These are phyloP conservation scores for Gamsiella multidivaricata DNA, from an alignment of 192 early-diverging fungal species.

Conservation along the genomic window DNA sequence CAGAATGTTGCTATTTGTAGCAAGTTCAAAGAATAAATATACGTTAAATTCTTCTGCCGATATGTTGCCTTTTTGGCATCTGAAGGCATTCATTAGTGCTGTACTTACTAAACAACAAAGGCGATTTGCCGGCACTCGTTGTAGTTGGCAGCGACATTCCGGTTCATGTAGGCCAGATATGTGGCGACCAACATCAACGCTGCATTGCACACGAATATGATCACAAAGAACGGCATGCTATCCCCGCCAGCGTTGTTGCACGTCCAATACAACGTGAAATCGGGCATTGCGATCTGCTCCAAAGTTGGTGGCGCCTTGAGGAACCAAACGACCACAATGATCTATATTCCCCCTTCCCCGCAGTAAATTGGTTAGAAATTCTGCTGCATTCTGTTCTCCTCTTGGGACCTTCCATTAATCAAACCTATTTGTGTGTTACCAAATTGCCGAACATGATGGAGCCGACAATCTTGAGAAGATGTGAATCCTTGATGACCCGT, in stretches of 20 bases:
- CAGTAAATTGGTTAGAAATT: too few relatives aligned
- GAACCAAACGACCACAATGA: conserved; percentile 42
- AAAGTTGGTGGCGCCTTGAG: conserved; percentile 19
- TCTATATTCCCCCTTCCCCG: too few relatives aligned
- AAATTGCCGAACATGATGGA: conserved; percentile 47
- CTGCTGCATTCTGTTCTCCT: too few relatives aligned
- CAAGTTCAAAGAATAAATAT: background rate
- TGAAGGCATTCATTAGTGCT: too few relatives aligned
- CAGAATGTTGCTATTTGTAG: conserved; percentile 38
- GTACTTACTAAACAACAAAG: conserved; percentile 62
- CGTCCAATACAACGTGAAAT: conserved; percentile 38
- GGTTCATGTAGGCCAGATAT: conserved; percentile 50
- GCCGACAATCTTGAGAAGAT: conserved; percentile 45
- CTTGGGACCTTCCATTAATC: too few relatives aligned
- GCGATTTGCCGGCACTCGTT: conserved; percentile 61
- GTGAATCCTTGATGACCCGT: conserved; percentile 38
- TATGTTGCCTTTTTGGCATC: too few relatives aligned
- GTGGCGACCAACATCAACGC: conserved; percentile 27
- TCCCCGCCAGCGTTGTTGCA: conserved; percentile 8
- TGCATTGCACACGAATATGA: conserved; percentile 58
- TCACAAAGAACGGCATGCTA: conserved; percentile 24
- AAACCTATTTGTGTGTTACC: too few relatives aligned
- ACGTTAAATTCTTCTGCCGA: too few relatives aligned
- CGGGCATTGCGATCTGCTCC: conserved; percentile 17
- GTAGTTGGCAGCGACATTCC: conserved; percentile 57